phyloP scores from a whole-genome alignment of 306 rosid species.

The Rosa persica region DNA sequence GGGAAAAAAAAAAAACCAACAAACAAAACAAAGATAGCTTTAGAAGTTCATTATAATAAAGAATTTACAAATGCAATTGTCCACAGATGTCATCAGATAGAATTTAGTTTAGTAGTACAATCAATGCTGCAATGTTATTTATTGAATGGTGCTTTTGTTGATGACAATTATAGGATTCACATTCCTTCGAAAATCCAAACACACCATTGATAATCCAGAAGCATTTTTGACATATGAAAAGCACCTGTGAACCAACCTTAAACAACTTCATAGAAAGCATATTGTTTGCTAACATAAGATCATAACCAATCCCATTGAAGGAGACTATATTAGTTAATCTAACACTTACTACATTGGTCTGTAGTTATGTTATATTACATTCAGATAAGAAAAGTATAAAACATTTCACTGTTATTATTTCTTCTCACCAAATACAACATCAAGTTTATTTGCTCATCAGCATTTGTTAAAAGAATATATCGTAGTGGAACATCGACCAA shows the following conservation, averaged over 20 bases:
- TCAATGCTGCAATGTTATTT: background rate
- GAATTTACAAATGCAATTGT: background rate
- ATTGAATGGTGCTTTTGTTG: background rate
- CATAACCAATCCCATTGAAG: background rate
- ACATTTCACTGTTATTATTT: constrained; percentile 23
- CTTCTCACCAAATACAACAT: constrained; percentile 16
- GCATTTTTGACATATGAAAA: background rate
- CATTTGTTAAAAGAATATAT: constrained; percentile 28
- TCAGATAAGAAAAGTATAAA: constrained; percentile 8
- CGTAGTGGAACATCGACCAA: constrained; percentile 28
- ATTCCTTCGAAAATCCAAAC: background rate
- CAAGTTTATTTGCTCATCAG: background rate
- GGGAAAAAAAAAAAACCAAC: no score
- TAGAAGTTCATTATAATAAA: background rate
- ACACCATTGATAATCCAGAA: background rate
- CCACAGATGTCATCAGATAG: background rate
- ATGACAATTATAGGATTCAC: background rate
- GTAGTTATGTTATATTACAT: constrained; percentile 2
- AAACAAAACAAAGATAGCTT: background rate
- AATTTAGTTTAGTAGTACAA: background rate
- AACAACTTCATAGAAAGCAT: background rate
- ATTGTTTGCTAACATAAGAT: background rate
- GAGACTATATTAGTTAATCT: background rate
- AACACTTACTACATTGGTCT: background rate
- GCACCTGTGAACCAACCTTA: background rate